phyloP scores from a whole-genome alignment of 2,329 filamentous ascomycete genomes.

The Colletotrichum acutatum region DNA sequence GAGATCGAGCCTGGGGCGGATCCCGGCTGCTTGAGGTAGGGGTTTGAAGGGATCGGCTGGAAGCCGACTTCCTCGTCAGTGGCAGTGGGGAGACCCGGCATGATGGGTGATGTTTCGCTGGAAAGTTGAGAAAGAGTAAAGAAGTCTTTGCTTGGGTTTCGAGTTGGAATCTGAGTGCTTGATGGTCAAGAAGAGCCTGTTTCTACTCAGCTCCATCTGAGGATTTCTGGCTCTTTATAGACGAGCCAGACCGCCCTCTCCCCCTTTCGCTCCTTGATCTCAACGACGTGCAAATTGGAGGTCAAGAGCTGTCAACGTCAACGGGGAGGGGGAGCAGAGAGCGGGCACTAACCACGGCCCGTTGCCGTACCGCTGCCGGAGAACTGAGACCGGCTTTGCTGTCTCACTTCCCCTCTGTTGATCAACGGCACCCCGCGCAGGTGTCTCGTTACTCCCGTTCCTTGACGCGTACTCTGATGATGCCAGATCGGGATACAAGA shows the following conservation, averaged over 20 bases:
- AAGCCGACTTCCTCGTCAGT: constrained; percentile 38
- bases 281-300: no score
- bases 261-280: background rate
- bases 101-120: background rate
- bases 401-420: background rate
- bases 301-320: background rate
- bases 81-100: constrained; percentile 39
- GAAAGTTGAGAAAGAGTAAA: background rate
- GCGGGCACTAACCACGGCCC: background rate
- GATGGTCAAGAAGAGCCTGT: background rate
- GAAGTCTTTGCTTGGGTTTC: background rate
- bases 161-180: background rate
- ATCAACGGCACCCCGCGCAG: background rate
- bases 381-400: background rate
- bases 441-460: background rate
- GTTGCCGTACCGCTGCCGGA: background rate
- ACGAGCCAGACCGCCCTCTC: background rate
- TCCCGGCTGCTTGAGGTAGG: background rate
- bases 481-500: background rate
- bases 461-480: background rate
- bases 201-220: background rate
- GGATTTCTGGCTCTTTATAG: background rate
- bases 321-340: no score
- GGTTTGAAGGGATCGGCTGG: constrained; percentile 35
- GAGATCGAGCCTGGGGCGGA: background rate